Base-by-base conservation (phyloP, 2,329 filamentous ascomycete genomes). In the Leptographium flavum region DNA sequence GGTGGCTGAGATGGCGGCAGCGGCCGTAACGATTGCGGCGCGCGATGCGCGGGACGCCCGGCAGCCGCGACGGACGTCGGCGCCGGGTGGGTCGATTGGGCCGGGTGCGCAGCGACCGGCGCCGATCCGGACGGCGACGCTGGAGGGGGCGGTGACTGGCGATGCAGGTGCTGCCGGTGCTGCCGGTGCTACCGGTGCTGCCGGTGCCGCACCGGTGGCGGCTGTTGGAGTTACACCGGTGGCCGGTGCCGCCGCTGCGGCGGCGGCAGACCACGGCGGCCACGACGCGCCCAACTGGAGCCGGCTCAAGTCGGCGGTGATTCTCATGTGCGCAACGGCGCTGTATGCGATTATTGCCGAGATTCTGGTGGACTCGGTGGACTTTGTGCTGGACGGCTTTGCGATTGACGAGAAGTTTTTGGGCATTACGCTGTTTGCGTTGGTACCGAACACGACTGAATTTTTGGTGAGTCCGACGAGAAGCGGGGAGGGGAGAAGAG, bases 201-300 rank as follows among this genome's bases (percentile, higher is more conserved):
- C 40, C 15, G 39, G 23, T n/a, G 6, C 3, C 11, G 22, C 21
- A 43, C n/a, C n/a, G n/a, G n/a, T n/a, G n/a, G n/a, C n/a, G n/a
- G n/a, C n/a, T n/a, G n/a, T n/a, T n/a, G n/a, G n/a, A n/a, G n/a
- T n/a, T n/a, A n/a, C n/a, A n/a, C n/a, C n/a, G n/a, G n/a, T n/a
- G n/a, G 56, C 59, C 17, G 65, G 50, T 6, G 53, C 50, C 4
- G 15, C 10, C 13, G 22, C 32, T 11, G 35, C 25, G 5, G 4
- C 60, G 57, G 0, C 14, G 56, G n/a, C 58, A 8, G 60, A 57
- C 0, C 64, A 64, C 35, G 85, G 84, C 39, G 88, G 90, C 1
- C 93, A 98, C 56, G 92, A 98, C 62, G 92, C 92, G n/a, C 92
- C 92, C 5, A 98, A 98, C 60, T 98, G 92, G 92, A 86, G 90